A percentile compares a stretch with the other conserved stretches of the same genome.
Conservation (phyloP, 345 rosid genomes). For the Balakata baccata region DNA sequence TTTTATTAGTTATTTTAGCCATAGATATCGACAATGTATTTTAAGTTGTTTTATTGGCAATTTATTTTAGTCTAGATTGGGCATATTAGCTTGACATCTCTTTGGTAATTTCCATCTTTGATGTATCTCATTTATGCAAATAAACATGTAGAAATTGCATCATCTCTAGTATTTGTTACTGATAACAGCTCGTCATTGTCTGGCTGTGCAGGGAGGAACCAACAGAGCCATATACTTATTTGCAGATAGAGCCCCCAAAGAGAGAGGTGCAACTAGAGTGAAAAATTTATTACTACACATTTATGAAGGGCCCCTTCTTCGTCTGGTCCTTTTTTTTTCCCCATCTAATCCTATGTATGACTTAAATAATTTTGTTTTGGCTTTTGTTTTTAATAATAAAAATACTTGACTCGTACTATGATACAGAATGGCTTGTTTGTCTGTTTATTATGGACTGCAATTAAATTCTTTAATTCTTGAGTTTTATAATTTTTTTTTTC, state of each 20-base stretch:
- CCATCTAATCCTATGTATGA: background rate
- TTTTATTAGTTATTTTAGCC: background rate
- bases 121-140: background rate
- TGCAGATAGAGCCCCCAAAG: conserved; percentile 76
- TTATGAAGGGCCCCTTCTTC: background rate
- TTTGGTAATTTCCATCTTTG: background rate
- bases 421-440: background rate
- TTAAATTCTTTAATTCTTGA: background rate
- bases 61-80: background rate
- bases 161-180: background rate
- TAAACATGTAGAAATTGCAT: background rate
- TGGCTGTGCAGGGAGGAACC: conserved; percentile 80
- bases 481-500: background rate
- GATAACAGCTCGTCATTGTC: background rate
- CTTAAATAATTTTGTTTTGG: background rate
- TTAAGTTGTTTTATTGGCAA: background rate
- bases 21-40: background rate
- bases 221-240: conserved; percentile 71
- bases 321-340: background rate
- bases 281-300: background rate
- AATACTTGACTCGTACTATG: background rate
- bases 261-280: conserved; percentile 67
- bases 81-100: background rate
- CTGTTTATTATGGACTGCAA: no score
- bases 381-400: background rate